Base-by-base conservation (phyloP, 306 rosid species). In the Ammopiptanthus mongolicus region DNA sequence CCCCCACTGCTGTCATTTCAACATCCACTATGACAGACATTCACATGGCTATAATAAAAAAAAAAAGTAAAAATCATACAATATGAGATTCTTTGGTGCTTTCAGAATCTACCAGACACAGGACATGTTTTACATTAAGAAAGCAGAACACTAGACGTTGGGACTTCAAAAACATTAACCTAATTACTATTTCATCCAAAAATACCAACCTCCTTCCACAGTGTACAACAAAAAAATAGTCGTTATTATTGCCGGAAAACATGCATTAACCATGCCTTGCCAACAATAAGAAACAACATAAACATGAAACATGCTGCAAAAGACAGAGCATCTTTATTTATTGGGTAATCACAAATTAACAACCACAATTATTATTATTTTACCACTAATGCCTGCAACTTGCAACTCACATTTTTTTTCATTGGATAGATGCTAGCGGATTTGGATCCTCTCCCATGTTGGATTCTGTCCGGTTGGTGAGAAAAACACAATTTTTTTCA, bases 1-100 rank as follows among this genome's bases (percentile, higher is more conserved):
- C 15, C 33, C 65, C 74, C 65, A 58, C 11, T 31, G 31, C 12
- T 28, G 72, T 75, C 84, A 75, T 65, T 70, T 83, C 81, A 80
- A 75, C 58, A 65, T 75, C 64, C 75, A 59, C 77, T 59, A 31
- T 4, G 8, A 39, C 77, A 82, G 2, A 51, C 69, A 75, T 22
- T 76, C 66, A 79, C 59, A 50, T 65, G 56, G 47, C 62, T 1
- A 3, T 1, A 21, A 31, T 59, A 34, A 8, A 31, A 34, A 39
- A 34, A 8, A 31, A 15, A 34, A 56, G 80, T 50, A 73, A 71
- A 66, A 65, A 50, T 47, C 29, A 79, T 8, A 44, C 18, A 44
- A 53, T 14, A 61, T 75, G 64, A 62, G 62, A 75, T 44, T 53
- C 60, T 74, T 29, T 29, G 42, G 55, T 0, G 28, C 73, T 80